These are phyloP conservation scores for Grifola frondosa DNA, from an alignment of 1,284 basidiomycete genomes.

Conservation along the genomic window DNA sequence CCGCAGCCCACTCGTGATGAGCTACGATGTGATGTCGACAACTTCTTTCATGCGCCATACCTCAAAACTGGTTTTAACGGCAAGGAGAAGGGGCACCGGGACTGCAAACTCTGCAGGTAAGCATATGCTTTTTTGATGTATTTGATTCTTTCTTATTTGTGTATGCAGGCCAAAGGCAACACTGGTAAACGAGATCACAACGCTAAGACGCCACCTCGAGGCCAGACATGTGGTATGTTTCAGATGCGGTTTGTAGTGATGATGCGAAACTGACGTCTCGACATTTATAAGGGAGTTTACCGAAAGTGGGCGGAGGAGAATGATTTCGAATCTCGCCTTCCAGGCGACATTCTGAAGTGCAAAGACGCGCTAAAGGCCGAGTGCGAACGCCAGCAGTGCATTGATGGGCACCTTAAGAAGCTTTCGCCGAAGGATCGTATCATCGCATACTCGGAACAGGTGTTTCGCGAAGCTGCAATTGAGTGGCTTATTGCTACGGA, in stretches of 20 bases:
- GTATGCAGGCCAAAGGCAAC: constrained; percentile 28
- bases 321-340: background rate
- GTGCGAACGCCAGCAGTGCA: background rate
- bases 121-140: background rate
- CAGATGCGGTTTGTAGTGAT: no score
- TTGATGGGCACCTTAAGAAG: background rate
- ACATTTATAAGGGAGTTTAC: background rate
- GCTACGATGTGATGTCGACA: background rate
- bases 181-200: constrained; percentile 14
- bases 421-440: background rate
- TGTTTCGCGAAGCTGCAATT: constrained; percentile 30
- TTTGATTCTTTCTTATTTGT: background rate
- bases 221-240: background rate
- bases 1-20: background rate
- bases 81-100: background rate
- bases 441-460: constrained; percentile 29
- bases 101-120: constrained; percentile 2
- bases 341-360: background rate
- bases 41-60: background rate
- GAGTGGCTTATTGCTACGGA: constrained; percentile 39
- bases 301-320: background rate
- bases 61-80: background rate
- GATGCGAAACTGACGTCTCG: constrained; percentile 12
- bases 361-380: background rate
- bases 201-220: background rate